Percentiles rank a stretch among this genome's conserved stretches.
These are phyloP conservation scores for Globisporangium cylindrosporum DNA, from an alignment of 352 stramenopile genomes.

Conservation along the genomic window DNA sequence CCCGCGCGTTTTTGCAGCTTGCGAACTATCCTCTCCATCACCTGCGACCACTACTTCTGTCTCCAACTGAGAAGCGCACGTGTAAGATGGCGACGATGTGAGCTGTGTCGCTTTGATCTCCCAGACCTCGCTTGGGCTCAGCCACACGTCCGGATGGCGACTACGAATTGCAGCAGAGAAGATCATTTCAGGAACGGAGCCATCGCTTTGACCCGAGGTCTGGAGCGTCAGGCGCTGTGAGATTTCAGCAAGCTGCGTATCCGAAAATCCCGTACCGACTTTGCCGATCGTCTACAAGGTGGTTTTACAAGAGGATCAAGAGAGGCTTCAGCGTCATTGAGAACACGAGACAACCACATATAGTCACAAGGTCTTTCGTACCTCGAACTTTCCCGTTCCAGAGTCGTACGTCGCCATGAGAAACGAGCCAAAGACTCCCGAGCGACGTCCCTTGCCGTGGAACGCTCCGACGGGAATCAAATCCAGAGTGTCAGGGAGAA, in stretches of 20 bases:
- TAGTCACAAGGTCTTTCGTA: slow-evolving; percentile 9
- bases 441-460: slow-evolving; percentile 93
- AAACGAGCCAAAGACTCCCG: slow-evolving; percentile 97
- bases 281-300: slow-evolving; percentile 72
- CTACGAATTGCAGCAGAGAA: slow-evolving; percentile 50
- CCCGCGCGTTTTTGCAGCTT: background rate
- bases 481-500: slow-evolving; percentile 92
- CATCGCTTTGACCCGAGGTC: slow-evolving; percentile 31
- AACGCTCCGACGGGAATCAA: slow-evolving; percentile 98
- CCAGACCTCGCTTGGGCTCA: slow-evolving; percentile 94
- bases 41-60: background rate
- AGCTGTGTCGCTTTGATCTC: slow-evolving; percentile 99
- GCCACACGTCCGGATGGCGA: slow-evolving; percentile 91
- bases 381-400: slow-evolving; percentile 94
- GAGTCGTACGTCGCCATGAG: slow-evolving; percentile 96
- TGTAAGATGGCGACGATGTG: slow-evolving; percentile 95
- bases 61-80: slow-evolving; percentile 59
- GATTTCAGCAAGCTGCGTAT: slow-evolving; percentile 90
- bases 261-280: slow-evolving; percentile 97
- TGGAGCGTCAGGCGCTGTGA: slow-evolving; percentile 44
- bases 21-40: background rate
- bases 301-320: background rate
- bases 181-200: slow-evolving; percentile 56
- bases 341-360: background rate
- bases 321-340: slow-evolving; percentile 2